A percentile compares a stretch with the other conserved stretches of the same genome.
Evolutionary conservation across 2,329 filamentous ascomycete species (phyloP).

Genomic region (Curvularia eragrostidis): DNA sequence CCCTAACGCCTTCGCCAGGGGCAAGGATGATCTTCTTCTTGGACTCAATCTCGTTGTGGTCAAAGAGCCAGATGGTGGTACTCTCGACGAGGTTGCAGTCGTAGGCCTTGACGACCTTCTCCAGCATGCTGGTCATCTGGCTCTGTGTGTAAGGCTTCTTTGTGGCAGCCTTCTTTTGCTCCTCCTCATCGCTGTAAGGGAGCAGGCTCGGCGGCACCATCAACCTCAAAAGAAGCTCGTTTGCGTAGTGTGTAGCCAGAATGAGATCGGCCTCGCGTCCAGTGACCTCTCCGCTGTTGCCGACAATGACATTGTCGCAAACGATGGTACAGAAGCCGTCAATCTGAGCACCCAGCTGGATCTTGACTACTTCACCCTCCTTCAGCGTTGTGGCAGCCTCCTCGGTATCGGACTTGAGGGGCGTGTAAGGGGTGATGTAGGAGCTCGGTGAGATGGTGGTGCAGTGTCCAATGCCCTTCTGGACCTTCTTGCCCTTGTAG

Average conservation of each 20-base stretch:
- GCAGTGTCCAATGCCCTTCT: constrained; percentile 92
- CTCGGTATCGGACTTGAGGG: constrained; percentile 81
- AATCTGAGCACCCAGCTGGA: constrained; percentile 98
- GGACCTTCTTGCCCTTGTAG: constrained; percentile 97
- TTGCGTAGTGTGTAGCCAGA: constrained; percentile 91
- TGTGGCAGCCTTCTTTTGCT: constrained; percentile 85
- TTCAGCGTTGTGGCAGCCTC: constrained; percentile 84
- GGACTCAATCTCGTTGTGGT: constrained; percentile 96
- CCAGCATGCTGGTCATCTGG: constrained; percentile 84
- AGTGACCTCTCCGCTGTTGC: constrained; percentile 68
- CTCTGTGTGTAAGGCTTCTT: constrained; percentile 83
- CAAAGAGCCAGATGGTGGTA: constrained; percentile 97
- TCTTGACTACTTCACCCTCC: constrained; percentile 88
- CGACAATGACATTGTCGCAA: constrained; percentile 86
- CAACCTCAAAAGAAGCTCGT: constrained; percentile 89
- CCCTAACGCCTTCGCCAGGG: constrained; percentile 84
- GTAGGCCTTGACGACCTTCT: constrained; percentile 91
- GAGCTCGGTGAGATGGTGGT: constrained; percentile 93
- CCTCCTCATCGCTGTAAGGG: constrained; percentile 83
- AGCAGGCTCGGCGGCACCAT: constrained; percentile 91
- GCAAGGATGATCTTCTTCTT: constrained; percentile 97
- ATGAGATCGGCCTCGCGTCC: constrained; percentile 86
- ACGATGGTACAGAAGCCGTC: constrained; percentile 97
- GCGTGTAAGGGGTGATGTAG: constrained; percentile 96
- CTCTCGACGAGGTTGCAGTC: constrained; percentile 94